A percentile compares a stretch with the other conserved stretches of the same genome.
These are phyloP conservation scores for Entomortierella parvispora DNA, from an alignment of 192 early-diverging fungal species.

Conservation along the genomic window DNA sequence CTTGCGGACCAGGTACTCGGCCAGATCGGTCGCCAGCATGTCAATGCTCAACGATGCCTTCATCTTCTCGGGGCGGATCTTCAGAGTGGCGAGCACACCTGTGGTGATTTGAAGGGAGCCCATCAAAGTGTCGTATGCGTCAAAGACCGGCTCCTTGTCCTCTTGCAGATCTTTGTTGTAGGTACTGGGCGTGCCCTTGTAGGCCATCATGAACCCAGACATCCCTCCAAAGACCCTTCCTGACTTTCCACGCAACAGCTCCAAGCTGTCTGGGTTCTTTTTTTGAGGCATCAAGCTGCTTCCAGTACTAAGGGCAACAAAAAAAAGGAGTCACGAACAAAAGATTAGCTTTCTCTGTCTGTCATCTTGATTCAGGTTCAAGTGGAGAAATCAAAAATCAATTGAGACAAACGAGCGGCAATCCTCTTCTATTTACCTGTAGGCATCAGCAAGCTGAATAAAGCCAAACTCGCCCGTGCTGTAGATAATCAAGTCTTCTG, in stretches of 20 bases:
- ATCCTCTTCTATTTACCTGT: too few species aligned
- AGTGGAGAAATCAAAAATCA: background rate
- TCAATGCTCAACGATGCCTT: conserved; percentile 80
- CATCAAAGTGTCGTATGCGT: conserved; percentile 88
- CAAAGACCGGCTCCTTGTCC: conserved; percentile 99
- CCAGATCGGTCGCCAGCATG: conserved; percentile 98
- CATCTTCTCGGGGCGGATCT: conserved; percentile 89
- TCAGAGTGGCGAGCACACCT: conserved; percentile 92
- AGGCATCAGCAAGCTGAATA: conserved; percentile 94
- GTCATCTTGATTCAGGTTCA: background rate
- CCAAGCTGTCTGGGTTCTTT: conserved; percentile 98
- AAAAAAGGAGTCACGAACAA: background rate
- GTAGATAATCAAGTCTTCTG: conserved; percentile 98
- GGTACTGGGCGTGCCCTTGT: conserved; percentile 96
- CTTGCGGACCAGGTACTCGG: conserved; percentile 98
- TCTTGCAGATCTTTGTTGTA: conserved; percentile 99
- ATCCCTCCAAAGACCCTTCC: conserved; percentile 97
- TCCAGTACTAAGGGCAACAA: conserved; percentile 75
- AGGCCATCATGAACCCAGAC: conserved; percentile 97
- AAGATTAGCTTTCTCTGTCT: background rate
- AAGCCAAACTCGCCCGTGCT: conserved; percentile 94
- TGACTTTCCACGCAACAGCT: conserved; percentile 95
- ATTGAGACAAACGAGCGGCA: background rate
- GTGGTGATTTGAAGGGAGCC: conserved; percentile 94
- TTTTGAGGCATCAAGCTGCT: conserved; percentile 99